phyloP scores from a whole-genome alignment of 1,139 yeast species.

The Saccharomycopsis hybrid region DNA sequence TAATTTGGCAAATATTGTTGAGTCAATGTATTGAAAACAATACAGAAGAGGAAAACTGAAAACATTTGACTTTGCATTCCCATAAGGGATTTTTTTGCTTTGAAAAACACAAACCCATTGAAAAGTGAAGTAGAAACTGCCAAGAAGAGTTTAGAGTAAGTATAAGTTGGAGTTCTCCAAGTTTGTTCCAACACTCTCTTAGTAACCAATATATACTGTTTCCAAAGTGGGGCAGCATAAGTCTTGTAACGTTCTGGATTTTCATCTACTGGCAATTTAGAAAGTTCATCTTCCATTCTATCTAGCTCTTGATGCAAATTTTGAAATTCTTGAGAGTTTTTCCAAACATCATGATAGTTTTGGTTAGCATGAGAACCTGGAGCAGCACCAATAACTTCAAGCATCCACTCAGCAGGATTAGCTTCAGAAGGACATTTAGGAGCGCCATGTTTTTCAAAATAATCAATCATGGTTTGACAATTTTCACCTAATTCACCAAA shows the following conservation, averaged over 20 bases:
- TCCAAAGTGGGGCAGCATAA: constrained; percentile 39
- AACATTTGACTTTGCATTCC: constrained; percentile 65
- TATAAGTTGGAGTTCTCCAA: constrained; percentile 72
- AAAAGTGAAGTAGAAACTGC: constrained; percentile 40
- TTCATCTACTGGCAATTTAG: constrained; percentile 28
- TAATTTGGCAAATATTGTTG: constrained; percentile 73
- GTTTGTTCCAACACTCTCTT: constrained; percentile 51
- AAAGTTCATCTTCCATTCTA: constrained; percentile 40
- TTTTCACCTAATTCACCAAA: constrained; percentile 73
- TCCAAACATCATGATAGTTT: constrained; percentile 67
- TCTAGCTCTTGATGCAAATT: constrained; percentile 38
- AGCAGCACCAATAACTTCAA: constrained; percentile 77
- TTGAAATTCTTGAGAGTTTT: constrained; percentile 45
- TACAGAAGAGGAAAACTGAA: constrained; percentile 62
- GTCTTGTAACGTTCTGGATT: constrained; percentile 23
- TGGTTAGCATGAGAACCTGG: constrained; percentile 68
- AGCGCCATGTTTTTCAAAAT: constrained; percentile 63
- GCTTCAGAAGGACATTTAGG: constrained; percentile 59
- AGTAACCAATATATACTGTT: constrained; percentile 51
- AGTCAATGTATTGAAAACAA: constrained; percentile 53
- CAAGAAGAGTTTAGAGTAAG: constrained; percentile 59
- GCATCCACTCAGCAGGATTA: constrained; percentile 85
- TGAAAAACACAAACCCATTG: constrained; percentile 57
- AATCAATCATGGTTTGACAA: constrained; percentile 48
- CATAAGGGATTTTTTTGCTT: constrained; percentile 53